phyloP scores from a whole-genome alignment of 2,329 filamentous ascomycete species.

The Arthroderma sp. region DNA sequence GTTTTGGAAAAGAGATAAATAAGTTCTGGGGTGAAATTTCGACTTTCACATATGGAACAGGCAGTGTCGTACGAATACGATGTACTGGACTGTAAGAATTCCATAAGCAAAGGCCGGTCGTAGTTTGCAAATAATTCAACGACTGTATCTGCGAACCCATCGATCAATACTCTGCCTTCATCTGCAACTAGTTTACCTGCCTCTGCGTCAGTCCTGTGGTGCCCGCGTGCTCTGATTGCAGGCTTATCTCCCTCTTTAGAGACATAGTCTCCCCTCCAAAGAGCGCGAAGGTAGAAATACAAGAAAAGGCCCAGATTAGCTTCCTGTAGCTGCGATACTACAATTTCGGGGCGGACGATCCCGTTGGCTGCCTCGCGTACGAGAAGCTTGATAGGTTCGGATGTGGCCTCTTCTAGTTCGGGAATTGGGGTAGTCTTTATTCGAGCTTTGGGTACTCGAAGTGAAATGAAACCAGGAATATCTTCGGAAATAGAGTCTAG shows the following conservation, averaged over 20 bases:
- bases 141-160: conserved; percentile 75
- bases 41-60: conserved; percentile 63
- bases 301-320: conserved; percentile 61
- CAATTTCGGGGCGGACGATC: conserved; percentile 62
- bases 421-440: conserved; percentile 51
- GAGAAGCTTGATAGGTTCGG: conserved; percentile 72
- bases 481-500: conserved; percentile 81
- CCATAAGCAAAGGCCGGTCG: conserved; percentile 68
- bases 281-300: conserved; percentile 77
- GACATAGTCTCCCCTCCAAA: conserved; percentile 68
- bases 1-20: conserved; percentile 93
- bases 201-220: conserved; percentile 28
- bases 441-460: conserved; percentile 66
- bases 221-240: conserved; percentile 24
- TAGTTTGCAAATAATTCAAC: conserved; percentile 78
- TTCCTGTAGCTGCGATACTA: conserved; percentile 63
- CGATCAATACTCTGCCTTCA: conserved; percentile 58
- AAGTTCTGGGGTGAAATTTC: conserved; percentile 78
- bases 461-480: conserved; percentile 73
- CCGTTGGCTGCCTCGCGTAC: conserved; percentile 87
- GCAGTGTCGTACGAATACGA: conserved; percentile 71
- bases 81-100: conserved; percentile 72
- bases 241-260: conserved; percentile 25
- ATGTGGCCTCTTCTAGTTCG: conserved; percentile 67
- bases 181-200: conserved; percentile 39